phyloP scores from a whole-genome alignment of 108 stramenopile species.

The Cyclotella cryptica region DNA sequence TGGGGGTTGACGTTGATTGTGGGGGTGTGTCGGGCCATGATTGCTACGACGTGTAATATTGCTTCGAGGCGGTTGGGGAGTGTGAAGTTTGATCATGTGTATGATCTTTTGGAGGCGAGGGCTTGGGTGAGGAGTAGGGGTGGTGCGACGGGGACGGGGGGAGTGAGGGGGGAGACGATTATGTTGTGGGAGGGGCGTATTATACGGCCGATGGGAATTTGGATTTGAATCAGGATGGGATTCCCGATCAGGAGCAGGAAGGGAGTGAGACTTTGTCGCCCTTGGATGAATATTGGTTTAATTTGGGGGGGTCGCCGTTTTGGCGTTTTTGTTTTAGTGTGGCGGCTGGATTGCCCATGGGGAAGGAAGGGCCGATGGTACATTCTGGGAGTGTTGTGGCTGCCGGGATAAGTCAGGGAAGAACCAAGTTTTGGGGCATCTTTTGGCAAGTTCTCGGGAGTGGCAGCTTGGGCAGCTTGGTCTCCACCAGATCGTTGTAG shows the following conservation, averaged over 20 bases:
- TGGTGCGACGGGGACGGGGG: too few species aligned
- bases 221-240: conserved; percentile 53
- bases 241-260: too few species aligned
- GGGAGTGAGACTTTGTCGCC: conserved; percentile 15
- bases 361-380: too few species aligned
- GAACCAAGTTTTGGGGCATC: conserved; percentile 87
- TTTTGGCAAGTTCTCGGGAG: conserved; percentile 92
- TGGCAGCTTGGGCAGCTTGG: too few species aligned
- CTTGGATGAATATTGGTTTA: too few species aligned
- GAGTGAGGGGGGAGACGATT: conserved; percentile 47
- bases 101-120: too few species aligned
- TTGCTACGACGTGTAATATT: conserved; percentile 76
- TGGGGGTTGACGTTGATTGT: conserved; percentile 87
- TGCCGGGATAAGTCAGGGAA: conserved; percentile 88
- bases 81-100: too few species aligned
- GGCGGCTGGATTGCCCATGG: too few species aligned
- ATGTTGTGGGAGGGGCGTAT: conserved; percentile 19
- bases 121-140: conserved; percentile 58
- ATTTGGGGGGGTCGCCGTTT: conserved; percentile 71
- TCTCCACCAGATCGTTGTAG: too few species aligned
- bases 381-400: conserved; percentile 85
- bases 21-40: conserved; percentile 79
- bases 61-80: too few species aligned
- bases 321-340: conserved; percentile 80
- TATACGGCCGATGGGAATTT: conserved; percentile 59